Conservation (phyloP, 495 filamentous ascomycete species). For the Aspergillus sparsus region DNA sequence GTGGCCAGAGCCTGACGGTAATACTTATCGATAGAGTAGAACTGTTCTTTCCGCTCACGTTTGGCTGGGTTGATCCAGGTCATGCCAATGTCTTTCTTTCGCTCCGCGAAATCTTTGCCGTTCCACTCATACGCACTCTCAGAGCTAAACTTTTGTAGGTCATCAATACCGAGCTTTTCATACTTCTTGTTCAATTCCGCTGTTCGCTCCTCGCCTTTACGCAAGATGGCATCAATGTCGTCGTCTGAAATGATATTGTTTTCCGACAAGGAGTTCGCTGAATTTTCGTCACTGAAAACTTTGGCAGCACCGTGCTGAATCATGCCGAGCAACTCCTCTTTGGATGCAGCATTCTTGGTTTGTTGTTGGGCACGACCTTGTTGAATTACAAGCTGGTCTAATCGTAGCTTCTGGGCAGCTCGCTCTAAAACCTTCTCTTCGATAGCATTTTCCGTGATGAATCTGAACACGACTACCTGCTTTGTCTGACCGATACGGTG, state of each 20-base stretch:
- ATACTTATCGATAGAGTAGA: conserved; percentile 98
- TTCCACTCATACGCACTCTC: conserved; percentile 99
- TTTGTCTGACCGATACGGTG: conserved; percentile 99
- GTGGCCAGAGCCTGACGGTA: conserved; percentile 90
- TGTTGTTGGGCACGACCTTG: conserved; percentile 95
- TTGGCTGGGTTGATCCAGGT: conserved; percentile 99
- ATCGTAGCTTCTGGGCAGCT: conserved; percentile 93
- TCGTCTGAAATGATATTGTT: conserved; percentile 72
- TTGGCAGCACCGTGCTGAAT: conserved; percentile 98
- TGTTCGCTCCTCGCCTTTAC: conserved; percentile 85
- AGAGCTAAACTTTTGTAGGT: conserved; percentile 95
- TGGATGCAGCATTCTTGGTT: conserved; percentile 82
- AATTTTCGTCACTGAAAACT: conserved; percentile 73
- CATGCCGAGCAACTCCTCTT: conserved; percentile 95
- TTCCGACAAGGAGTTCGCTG: conserved; percentile 54
- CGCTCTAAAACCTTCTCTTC: conserved; percentile 98
- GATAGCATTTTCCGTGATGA: conserved; percentile 96
- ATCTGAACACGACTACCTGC: conserved; percentile 93
- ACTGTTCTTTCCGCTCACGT: conserved; percentile 96
- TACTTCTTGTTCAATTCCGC: conserved; percentile 88
- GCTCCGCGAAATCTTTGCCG: conserved; percentile 84
- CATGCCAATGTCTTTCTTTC: conserved; percentile 91
- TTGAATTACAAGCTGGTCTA: conserved; percentile 99
- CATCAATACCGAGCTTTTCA: conserved; percentile 97
- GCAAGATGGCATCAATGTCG: conserved; percentile 86